Evolutionary conservation across 1,284 basidiomycete species (phyloP), one percentile per base, ranked within the genome.

Genomic region (Leccinum angustisporum): DNA sequence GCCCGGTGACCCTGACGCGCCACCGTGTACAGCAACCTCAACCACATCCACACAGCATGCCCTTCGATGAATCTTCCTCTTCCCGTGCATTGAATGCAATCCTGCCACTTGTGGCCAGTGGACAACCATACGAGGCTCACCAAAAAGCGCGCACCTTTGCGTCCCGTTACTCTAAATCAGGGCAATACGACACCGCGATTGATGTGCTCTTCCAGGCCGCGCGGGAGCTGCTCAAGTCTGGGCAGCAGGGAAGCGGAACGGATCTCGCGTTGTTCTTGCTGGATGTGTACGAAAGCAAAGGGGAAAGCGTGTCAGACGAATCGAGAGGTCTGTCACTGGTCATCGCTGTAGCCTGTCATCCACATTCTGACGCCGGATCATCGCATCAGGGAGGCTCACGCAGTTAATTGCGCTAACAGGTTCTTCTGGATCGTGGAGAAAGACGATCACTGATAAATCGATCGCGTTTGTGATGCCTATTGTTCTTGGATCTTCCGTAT

Each of bases 111-210:
- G 88, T 94, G 60, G 75, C 83, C 13, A 79, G 81, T 18, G 84
- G 88, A 14, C 81, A 89, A 63, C 84, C 91, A 4, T 97, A 97
- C 76, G 92, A 93, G 68, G 95, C 94, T 0, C 95, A 97, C 70
- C 95, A 97, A 75, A 97, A 97, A 78, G 92, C 94, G 30, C 87
- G 95, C 34, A 97, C 95, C 30, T 96, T 95, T 65, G 94, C 94
- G 5, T 89, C 94, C 11, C 85, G 95, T 68, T 93, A 97, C 73
- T 79, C 81, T 57, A 90, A 92, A 75, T 87, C 92, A 4, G 82
- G 82, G 2, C 88, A 94, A 67, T 87, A 88, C 72, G 87, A 90
- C 67, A 88, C 87, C 13, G 94, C 94, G 14, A 88, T 94, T 75
- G 90, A 95, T 75, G 90, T 97, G 10, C 84, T 97, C 57, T 95